Conservation (phyloP, 192 early-diverging fungal species). For the Coemansia sp. region DNA sequence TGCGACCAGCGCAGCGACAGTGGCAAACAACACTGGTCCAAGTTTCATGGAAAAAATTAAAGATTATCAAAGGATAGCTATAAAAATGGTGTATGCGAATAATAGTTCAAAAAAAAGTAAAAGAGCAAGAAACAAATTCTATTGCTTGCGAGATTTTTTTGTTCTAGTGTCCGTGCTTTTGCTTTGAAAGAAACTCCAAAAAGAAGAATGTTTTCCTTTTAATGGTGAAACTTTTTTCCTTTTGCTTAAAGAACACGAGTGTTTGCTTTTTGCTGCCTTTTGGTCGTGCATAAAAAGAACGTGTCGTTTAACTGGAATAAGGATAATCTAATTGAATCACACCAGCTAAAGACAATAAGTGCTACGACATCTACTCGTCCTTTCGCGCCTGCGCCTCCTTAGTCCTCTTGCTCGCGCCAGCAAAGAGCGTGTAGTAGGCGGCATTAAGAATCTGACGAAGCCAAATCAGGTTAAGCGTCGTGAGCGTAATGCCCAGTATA, state of each 20-base stretch:
- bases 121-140: background rate
- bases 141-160: background rate
- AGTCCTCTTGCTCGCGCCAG: background rate
- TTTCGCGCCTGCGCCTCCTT: background rate
- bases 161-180: background rate
- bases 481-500: slow-evolving; percentile 34
- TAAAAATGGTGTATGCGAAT: background rate
- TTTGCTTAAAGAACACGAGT: background rate
- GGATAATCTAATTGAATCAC: background rate
- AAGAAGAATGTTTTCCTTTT: background rate
- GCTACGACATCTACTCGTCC: background rate
- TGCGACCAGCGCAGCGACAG: background rate
- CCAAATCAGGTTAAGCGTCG: slow-evolving; percentile 41
- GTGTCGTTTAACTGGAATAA: background rate
- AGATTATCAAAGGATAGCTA: background rate
- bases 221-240: background rate
- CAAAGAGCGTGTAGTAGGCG: slow-evolving; percentile 32
- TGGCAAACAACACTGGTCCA: background rate
- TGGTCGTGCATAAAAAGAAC: background rate
- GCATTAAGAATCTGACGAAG: slow-evolving; percentile 37
- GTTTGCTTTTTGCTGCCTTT: background rate
- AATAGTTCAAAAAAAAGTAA: background rate
- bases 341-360: background rate
- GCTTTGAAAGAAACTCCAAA: background rate
- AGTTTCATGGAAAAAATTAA: background rate